Evolutionary conservation across 169 alveolate genomes (phyloP), one percentile per base, ranked within the genome.

Genomic region (Cryptosporidium bovis): DNA sequence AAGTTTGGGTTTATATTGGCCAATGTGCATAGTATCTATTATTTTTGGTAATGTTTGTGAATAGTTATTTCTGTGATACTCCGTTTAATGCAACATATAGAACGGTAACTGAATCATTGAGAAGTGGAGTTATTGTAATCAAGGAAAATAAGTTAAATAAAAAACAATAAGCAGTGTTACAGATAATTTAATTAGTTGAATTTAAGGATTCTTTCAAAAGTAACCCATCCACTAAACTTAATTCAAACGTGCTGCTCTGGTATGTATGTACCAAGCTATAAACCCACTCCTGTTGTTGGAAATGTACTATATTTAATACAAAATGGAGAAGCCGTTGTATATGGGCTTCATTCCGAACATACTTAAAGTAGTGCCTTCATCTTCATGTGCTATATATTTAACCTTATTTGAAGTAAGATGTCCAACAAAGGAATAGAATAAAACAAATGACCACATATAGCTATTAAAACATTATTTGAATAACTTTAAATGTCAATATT

Each of bases 61-160:
- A 87, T 90, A 20, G 84, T 91, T 13, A 90, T 91, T 84, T 65
- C 83, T 66, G 92, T 51, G 93, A 84, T 46, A 83, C 71, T 6
- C 92, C 92, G 24, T 91, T 91, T 51, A 82, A 91, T 44, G 91
- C 93, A 34, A 58, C 65, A 8, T 91, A 91, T 64, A 83, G 91
- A 91, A 71, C 91, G 27, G 31, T 91, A 3, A 84, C 85, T 24
- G 93, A 90, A 44, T 82, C 83, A 36, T 65, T 90, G 33, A 18
- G 83, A 8, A 20, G 66, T 3, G 51, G 65, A 91, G 66, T 62
- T 58, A 65, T 66, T 71, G 53, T 82, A 71, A 71, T 65, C 51
- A 83, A 68, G 27, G 27, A 24, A 24, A 24, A 24, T 24, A 24
- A 24, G 27, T 24, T 24, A 24, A 24, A 24, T 24, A 24, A 24